Evolutionary conservation across 768 basidiomycete genomes (phyloP), one percentile per base, ranked within the genome.

Genomic region (Kwoniella mangroviensis): DNA sequence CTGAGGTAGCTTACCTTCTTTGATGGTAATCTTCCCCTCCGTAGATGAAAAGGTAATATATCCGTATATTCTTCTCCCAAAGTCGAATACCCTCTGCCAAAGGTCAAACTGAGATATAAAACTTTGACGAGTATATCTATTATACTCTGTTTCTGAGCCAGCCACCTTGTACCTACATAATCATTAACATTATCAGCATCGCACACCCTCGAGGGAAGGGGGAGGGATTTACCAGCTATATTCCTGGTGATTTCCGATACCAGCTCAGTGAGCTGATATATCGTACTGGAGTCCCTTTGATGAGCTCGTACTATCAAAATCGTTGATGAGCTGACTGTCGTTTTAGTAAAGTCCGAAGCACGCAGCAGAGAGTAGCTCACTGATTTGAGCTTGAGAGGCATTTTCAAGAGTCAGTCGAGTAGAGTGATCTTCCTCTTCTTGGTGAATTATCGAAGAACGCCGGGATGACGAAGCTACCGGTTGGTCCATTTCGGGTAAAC

Each of bases 1-100:
- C 43, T 1, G 70, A 34, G 0, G 34, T 4, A 40, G 19, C 77
- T 70, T n/a, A 79, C 79, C 40, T 49, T 34, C 21, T 72, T 56
- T 4, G 74, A 71, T 19, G 71, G 80, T 55, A 74, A 68, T 41
- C 71, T 66, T 13, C 68, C 53, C 40, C 57, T 64, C 54, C 65
- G 40, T 13, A 41, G 28, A 55, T 79, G 66, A 28, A 74, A 72
- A 5, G 81, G 80, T 28, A 76, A 54, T n/a, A 84, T 81, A 63
- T 84, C 83, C 17, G 81, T 81, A 55, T 84, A 84, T 57, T 84
- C 83, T 62, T 84, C 83, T 11, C 83, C 83, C 17, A 84, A 57
- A 4, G 83, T 83, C 65, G 80, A 80, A 0, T 60, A 63, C 1
- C 81, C 83, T 67, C 75, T 54, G 0, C 82, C 83, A 54, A 84